Evolutionary conservation across 148 eudicot species (phyloP), one percentile per base, ranked within the genome.

Genomic region (Vaccinium darrowii): DNA sequence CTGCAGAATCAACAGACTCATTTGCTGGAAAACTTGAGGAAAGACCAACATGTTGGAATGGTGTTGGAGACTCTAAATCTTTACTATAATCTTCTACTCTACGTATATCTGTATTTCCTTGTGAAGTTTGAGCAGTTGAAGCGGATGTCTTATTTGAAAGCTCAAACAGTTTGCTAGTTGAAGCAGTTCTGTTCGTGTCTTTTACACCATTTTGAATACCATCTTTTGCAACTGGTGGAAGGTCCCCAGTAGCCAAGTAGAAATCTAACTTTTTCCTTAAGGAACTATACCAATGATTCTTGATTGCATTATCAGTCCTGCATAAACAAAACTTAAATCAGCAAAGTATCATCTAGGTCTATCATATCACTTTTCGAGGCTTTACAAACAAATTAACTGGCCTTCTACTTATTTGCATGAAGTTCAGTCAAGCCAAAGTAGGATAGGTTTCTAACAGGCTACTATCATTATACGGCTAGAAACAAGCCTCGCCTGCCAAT

Each of bases 271-370:
- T 97, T 89, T 95, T 97, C 93, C 93, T 97, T 87, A 97, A 90
- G 80, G 99, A 97, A 86, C 99, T 97, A 86, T 97, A 95, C 99
- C 99, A 97, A 82, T 97, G 99, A 89, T 97, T 97, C 93, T 97
- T 97, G 75, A 97, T 97, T 27, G 98, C 94, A 89, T 97, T 97
- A 85, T 97, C 99, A 69, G 99, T 95, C 95, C 99, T 97, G 89
- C 84, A 87, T 67, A 81, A 65, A 62, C 19, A 53, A 52, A 76
- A 87, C 69, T 83, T 19, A 76, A 62, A 84, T 39, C 43, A 49
- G 80, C 63, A 79, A 51, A 51, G 7, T 7, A 54, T 76, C 30
- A 23, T 73, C 54, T 47, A 49, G 25, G 25, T n/a, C 56, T n/a
- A n/a, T 58, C 78, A 10, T 30, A 49, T 16, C 77, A 72, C 52